Base-by-base conservation (phyloP, 2,329 filamentous ascomycete genomes). In the Clarireedia hainanense region DNA sequence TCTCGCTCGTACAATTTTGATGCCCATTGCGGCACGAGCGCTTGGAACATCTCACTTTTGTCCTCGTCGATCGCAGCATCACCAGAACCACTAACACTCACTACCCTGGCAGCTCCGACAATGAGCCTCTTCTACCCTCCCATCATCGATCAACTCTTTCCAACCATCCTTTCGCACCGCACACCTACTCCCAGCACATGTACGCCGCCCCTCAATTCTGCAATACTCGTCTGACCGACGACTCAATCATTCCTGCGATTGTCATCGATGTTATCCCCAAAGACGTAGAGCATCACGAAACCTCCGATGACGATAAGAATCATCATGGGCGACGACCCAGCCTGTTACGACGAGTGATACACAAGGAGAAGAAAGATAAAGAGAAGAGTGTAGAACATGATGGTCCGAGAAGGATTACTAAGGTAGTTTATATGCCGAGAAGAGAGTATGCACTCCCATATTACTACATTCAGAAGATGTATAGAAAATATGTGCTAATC, bases 361-460 rank as follows among this genome's bases (percentile, higher is more conserved):
- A 36, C 27, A 49, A 54, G 46, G 43, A 58, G 39, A 57, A 55
- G 40, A 52, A 56, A 20, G 45, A 57, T 12, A 61, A 65, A 24
- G 60, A 10, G 7, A 53, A 14, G 24, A 17, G n/a, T 17, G n/a
- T 14, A 4, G 50, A 12, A 27, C n/a, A 50, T 9, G 37, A 55
- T 15, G 30, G 49, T n/a, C 53, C 24, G 5, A 56, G 56, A 37
- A 55, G 36, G 4, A 51, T 65, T 14, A 60, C 61, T 4, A 69
- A 66, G 42, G 65, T 67, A 17, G 57, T 67, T 6, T 68, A 61
- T 48, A 69, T 69, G 67, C 67, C 67, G 14, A 57, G 66, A 45
- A 36, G 58, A 30, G 67, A 69, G 23, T 55, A 55, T 43, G 52
- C 36, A 14, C 23, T 23, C 6, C 4, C 34, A 5, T 6, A 6